A percentile compares a stretch with the other conserved stretches of the same genome.
Conservation (phyloP, 805 yeast species). For the Yarrowia bubula region DNA sequence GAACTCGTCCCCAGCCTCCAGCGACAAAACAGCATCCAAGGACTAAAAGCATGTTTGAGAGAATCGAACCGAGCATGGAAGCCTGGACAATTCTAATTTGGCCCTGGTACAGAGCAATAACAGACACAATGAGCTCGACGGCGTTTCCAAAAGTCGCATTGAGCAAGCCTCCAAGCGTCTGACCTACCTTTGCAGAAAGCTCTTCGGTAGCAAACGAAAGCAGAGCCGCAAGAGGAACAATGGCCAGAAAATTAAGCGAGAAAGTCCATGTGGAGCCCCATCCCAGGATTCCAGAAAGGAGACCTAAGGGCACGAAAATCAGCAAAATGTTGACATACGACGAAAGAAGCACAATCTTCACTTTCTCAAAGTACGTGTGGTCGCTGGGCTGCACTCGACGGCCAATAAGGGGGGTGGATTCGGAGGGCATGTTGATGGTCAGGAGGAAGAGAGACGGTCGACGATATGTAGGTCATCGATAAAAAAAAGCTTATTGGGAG, state of each 20-base stretch:
- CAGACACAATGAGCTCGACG: constrained; percentile 90
- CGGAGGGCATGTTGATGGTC: neutral
- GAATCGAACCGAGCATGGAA: constrained; percentile 91
- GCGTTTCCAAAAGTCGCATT: constrained; percentile 99
- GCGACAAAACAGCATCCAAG: constrained; percentile 93
- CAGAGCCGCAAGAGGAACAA: constrained; percentile 87
- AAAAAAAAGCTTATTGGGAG: neutral
- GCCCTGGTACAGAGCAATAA: constrained; percentile 80
- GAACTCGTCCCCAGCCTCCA: constrained; percentile 84
- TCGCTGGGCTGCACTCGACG: constrained; percentile 4
- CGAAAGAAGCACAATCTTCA: constrained; percentile 38
- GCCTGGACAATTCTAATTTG: constrained; percentile 96
- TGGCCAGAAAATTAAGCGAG: constrained; percentile 78
- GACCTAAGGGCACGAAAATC: constrained; percentile 85
- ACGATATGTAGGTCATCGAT: no score
- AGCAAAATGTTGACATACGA: constrained; percentile 74
- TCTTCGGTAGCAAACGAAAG: constrained; percentile 94
- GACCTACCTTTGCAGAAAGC: constrained; percentile 80
- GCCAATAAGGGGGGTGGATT: constrained; percentile 25
- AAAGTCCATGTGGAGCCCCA: constrained; percentile 60
- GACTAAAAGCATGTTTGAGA: constrained; percentile 83
- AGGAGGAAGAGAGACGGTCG: neutral
- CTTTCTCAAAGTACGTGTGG: constrained; percentile 19
- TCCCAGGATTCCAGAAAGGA: constrained; percentile 61
- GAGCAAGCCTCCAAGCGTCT: constrained; percentile 87